Evolutionary conservation across 768 basidiomycete species (phyloP).

Genomic region (Trametes punicea): DNA sequence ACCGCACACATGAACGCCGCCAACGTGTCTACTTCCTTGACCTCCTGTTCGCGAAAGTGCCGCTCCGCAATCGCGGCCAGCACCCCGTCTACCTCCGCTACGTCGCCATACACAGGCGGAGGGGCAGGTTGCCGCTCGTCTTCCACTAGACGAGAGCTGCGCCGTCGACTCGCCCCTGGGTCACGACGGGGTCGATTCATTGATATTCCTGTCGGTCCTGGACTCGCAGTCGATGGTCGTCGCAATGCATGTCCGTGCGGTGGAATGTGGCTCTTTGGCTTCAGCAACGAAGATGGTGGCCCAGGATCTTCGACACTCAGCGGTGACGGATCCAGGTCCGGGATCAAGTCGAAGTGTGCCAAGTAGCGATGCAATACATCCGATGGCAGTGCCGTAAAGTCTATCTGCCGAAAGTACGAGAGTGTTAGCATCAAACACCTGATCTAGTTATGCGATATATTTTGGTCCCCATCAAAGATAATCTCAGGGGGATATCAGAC

Average conservation of each 20-base stretch:
- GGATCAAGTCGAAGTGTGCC: constrained; percentile 67
- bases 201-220: constrained; percentile 40
- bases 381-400: constrained; percentile 69
- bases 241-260: constrained; percentile 45
- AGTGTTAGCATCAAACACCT: neutral
- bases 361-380: constrained; percentile 69
- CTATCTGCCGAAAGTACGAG: constrained; percentile 47
- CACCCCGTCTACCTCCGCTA: constrained; percentile 61
- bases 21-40: constrained; percentile 79
- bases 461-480: neutral
- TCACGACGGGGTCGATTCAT: constrained; percentile 75
- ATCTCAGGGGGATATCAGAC: neutral
- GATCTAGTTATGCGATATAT: neutral
- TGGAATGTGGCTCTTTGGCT: constrained; percentile 37
- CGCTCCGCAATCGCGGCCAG: constrained; percentile 68
- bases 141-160: constrained; percentile 72
- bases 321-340: constrained; percentile 68
- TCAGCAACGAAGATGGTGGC: constrained; percentile 57
- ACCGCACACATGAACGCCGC: constrained; percentile 78
- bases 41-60: constrained; percentile 65
- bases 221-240: constrained; percentile 35
- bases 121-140: constrained; percentile 43
- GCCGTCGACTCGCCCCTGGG: constrained; percentile 55
- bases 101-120: constrained; percentile 66
- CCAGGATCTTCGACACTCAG: constrained; percentile 66